Percentiles rank a stretch among this genome's conserved stretches.
Conservation (phyloP, 441 rosid species). For the Corymbia calophylla region DNA sequence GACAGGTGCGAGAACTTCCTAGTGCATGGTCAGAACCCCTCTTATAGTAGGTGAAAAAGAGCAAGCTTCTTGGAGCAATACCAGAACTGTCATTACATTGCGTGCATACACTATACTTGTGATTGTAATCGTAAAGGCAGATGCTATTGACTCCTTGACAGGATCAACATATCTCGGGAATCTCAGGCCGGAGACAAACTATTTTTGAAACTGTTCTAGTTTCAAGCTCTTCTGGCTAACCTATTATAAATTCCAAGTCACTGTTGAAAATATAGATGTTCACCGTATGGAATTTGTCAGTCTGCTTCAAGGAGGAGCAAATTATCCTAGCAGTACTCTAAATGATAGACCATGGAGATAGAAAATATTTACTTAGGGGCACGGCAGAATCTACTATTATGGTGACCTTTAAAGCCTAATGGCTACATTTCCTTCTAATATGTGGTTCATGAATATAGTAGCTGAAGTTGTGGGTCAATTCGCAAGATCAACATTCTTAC, state of each 20-base stretch:
- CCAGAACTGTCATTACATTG: neutral
- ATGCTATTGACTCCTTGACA: neutral
- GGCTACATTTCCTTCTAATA: neutral
- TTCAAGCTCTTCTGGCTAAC: neutral
- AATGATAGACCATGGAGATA: neutral
- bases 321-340: neutral
- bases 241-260: neutral
- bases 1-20: neutral
- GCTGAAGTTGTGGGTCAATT: neutral
- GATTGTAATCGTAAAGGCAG: neutral
- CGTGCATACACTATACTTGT: neutral
- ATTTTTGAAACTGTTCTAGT: neutral
- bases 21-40: neutral
- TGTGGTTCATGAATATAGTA: neutral
- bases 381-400: neutral
- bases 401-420: neutral
- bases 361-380: neutral
- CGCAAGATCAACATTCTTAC: neutral
- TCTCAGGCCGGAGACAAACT: neutral
- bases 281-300: neutral
- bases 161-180: neutral
- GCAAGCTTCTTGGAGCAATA: neutral
- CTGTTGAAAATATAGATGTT: neutral
- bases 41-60: neutral
- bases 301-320: neutral